Base-by-base conservation (phyloP, 768 basidiomycete genomes). In the Lentinula sp. region DNA sequence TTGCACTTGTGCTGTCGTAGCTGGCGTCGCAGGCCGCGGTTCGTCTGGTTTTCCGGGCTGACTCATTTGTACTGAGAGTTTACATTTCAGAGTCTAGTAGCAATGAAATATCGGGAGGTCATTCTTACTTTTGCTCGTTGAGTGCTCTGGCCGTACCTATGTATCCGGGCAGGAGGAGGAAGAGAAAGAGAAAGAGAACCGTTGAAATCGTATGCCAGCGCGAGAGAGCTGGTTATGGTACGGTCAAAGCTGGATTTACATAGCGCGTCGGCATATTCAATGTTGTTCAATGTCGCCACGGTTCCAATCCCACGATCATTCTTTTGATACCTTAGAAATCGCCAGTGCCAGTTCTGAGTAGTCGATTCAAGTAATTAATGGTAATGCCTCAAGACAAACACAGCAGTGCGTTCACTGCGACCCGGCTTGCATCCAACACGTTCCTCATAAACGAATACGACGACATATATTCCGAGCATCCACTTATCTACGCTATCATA, bases 401-500 rank as follows among this genome's bases (percentile, higher is more conserved):
- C n/a, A 13, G 35, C 39, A 57, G 53, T 39, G 74, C 76, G 16
- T 79, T 79, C 69, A 73, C 64, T 20, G 72, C 74, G 7, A 67
- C 55, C 36, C 69, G 74, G 10, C 65, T 78, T 18, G 75, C 74
- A 1, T 32, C 65, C 15, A 72, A 63, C 59, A 74, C 72, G 6
- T 80, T 79, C 68, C 75, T 81, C 33, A 74, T 83, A 71, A 74
- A 74, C 58, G 83, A 85, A 68, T 75, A 76, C 70, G 70, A 82
- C 55, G 83, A 84, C 62, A 68, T 79, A 35, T 85, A 77, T 68
- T 70, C 70, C 15, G 83, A 85, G 65, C 76, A 77, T 57, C 81
- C 83, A 3, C 78, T 81, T 68, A 84, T 85, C 62, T 85, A 83
- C 66, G 80, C 73, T 61, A 84, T 81, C 65, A 58, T 78, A 46